A percentile compares a stretch with the other conserved stretches of the same genome.
These are phyloP conservation scores for Tulasnella sp. DNA, from an alignment of 768 basidiomycete species.

Conservation along the genomic window DNA sequence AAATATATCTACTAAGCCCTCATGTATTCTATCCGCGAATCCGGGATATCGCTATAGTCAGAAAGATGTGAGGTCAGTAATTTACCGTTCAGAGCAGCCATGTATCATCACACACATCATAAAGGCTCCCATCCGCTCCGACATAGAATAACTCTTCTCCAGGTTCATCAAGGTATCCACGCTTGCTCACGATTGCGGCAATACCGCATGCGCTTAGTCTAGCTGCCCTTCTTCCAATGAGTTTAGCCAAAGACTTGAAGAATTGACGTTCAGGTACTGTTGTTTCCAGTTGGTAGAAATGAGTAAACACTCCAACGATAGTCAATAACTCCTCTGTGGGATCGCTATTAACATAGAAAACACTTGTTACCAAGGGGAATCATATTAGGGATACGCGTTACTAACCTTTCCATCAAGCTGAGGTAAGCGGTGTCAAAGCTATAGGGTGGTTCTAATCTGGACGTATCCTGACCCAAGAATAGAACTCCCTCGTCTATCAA, in stretches of 20 bases:
- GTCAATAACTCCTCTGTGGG: constrained; percentile 93
- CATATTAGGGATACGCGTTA: not conserved
- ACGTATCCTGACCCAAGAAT: constrained; percentile 96
- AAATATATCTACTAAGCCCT: constrained; percentile 87
- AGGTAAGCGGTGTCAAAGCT: constrained; percentile 94
- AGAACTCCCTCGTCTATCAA: constrained; percentile 93
- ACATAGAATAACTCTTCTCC: too few relatives aligned
- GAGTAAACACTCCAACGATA: constrained; percentile 92
- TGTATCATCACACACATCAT: constrained; percentile 50
- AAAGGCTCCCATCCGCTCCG: constrained; percentile 88
- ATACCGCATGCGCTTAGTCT: constrained; percentile 90
- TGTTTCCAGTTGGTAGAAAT: constrained; percentile 94
- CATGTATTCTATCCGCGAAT: constrained; percentile 84
- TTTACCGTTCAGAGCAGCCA: not conserved
- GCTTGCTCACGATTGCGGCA: constrained; percentile 90
- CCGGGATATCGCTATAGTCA: constrained; percentile 84
- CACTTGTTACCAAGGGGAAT: not conserved
- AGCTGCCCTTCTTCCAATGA: constrained; percentile 82
- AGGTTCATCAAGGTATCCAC: constrained; percentile 82
- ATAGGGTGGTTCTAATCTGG: constrained; percentile 91
- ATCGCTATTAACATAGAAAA: constrained; percentile 48
- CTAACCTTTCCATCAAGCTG: constrained; percentile 85
- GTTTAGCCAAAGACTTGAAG: constrained; percentile 83
- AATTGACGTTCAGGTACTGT: constrained; percentile 94
- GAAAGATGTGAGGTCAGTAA: not conserved